A percentile compares a stretch with the other conserved stretches of the same genome.
These are phyloP conservation scores for Leishmania braziliensis DNA, from an alignment of 208 protist species.

Conservation along the genomic window DNA sequence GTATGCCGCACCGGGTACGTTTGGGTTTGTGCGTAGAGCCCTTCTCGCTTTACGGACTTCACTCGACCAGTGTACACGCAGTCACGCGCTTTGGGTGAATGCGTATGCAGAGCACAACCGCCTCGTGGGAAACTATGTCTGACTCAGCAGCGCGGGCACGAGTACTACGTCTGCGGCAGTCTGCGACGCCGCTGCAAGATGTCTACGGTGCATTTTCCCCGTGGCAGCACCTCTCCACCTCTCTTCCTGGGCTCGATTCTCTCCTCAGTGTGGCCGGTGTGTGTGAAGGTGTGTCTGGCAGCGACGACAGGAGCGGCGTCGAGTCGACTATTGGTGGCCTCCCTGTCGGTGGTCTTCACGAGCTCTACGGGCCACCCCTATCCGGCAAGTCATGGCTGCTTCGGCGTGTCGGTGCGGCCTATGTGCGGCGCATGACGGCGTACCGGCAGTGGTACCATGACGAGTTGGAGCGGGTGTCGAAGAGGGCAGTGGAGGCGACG, in stretches of 20 bases:
- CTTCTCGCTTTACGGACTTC: background rate
- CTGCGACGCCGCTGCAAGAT: background rate
- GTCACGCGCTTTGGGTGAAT: background rate
- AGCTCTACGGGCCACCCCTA: constrained; percentile 48
- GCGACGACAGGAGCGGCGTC: background rate
- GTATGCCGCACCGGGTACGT: background rate
- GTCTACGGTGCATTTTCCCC: constrained; percentile 30
- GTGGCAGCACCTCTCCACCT: constrained; percentile 22
- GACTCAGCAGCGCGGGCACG: constrained; percentile 5
- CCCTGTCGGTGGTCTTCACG: constrained; percentile 29
- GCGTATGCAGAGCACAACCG: constrained; percentile 6
- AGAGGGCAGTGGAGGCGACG: background rate
- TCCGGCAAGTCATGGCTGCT: constrained; percentile 41
- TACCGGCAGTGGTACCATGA: constrained; percentile 29
- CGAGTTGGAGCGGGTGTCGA: constrained; percentile 5
- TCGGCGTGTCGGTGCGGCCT: constrained; percentile 18
- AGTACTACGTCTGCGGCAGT: constrained; percentile 10
- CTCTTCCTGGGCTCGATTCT: constrained; percentile 13
- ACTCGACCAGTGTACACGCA: background rate
- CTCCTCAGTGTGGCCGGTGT: constrained; percentile 18
- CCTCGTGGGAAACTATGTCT: constrained; percentile 11
- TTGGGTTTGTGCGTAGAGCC: background rate
- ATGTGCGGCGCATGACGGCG: constrained; percentile 33
- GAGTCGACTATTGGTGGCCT: constrained; percentile 25
- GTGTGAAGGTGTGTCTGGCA: background rate